Conservation (phyloP, 179 eudicot genomes). For the Beta corolliflora region DNA sequence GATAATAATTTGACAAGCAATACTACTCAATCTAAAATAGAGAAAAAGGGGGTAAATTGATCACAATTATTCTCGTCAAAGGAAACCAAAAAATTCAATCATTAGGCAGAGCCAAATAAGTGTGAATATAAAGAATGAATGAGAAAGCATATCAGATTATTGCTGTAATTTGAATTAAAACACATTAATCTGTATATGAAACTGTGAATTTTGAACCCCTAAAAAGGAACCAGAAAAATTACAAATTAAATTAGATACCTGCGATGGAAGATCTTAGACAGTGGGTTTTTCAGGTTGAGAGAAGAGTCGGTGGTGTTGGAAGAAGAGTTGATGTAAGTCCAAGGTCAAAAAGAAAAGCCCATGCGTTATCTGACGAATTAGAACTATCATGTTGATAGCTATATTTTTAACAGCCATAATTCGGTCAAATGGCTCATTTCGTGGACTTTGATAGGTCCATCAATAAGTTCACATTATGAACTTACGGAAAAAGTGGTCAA, state of each 20-base stretch:
- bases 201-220: not conserved
- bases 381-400: too few species aligned
- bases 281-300: not conserved
- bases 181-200: too few species aligned
- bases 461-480: too few species aligned
- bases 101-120: not conserved
- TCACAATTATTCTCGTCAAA: not conserved
- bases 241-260: not conserved
- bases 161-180: too few species aligned
- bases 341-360: too few species aligned
- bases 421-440: too few species aligned
- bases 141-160: too few species aligned
- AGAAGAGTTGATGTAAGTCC: not conserved
- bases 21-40: not conserved
- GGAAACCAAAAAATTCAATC: not conserved
- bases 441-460: too few species aligned
- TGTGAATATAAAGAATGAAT: not conserved
- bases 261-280: not conserved
- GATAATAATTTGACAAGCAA: not conserved
- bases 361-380: too few species aligned
- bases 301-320: constrained; percentile 7
- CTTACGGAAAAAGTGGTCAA: too few species aligned
- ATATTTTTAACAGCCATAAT: too few species aligned
- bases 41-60: not conserved
- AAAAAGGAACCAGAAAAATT: not conserved